A percentile compares a stretch with the other conserved stretches of the same genome.
phyloP scores from a whole-genome alignment of 163 green algal species.

The Scenedesmus sp. region DNA sequence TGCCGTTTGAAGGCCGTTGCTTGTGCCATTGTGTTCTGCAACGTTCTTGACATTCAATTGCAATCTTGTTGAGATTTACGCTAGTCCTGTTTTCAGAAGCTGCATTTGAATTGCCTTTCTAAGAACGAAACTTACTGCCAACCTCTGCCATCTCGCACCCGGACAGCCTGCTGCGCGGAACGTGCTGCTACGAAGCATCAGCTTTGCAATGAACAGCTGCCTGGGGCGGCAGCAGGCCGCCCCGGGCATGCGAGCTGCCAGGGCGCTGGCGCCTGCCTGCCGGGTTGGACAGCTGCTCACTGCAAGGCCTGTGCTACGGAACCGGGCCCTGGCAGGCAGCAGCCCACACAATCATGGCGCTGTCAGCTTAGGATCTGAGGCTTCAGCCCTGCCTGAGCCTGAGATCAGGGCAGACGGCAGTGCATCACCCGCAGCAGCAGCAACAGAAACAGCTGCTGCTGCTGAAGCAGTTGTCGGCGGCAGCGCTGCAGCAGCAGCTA shows the following conservation, averaged over 20 bases:
- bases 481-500: conserved; percentile 2
- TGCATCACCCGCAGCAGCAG: conserved; percentile 14
- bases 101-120: not conserved
- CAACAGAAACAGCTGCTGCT: conserved; percentile 12
- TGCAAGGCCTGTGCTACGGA: not conserved
- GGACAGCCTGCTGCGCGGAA: not conserved
- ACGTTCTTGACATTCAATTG: not conserved
- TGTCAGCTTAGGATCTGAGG: not conserved
- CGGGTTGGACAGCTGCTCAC: conserved; percentile 1
- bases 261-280: not conserved
- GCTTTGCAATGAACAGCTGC: conserved; percentile 23
- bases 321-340: not conserved
- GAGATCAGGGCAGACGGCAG: not conserved
- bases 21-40: not conserved
- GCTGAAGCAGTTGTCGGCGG: not conserved
- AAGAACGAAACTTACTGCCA: not conserved
- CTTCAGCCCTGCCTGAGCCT: not conserved
- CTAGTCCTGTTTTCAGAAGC: not conserved
- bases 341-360: not conserved
- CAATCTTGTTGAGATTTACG: not conserved
- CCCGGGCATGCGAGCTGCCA: conserved; percentile 21
- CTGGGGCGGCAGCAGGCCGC: conserved; percentile 34
- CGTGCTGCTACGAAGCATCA: not conserved
- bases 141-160: not conserved
- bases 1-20: conserved; percentile 1